Base-by-base conservation (phyloP, 306 rosid genomes). In the Notholithocarpus densiflorus region DNA sequence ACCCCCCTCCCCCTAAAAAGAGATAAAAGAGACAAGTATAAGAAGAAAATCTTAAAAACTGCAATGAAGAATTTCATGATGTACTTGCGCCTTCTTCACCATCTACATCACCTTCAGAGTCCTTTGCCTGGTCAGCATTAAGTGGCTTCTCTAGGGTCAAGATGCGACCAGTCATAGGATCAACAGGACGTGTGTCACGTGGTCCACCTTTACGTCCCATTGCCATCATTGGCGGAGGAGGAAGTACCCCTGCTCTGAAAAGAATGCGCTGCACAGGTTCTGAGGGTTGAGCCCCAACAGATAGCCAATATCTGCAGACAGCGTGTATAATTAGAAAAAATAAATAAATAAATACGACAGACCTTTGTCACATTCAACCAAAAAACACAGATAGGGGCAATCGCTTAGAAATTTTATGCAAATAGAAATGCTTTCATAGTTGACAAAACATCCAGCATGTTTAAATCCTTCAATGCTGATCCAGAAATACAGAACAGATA, bases 241-340 rank as follows among this genome's bases (percentile, higher is more conserved):
- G 97, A 34, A 95, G 81, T 56, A 92, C 0, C 56, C 98, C 98
- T 17, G 98, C 87, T 68, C 98, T 81, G 84, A 91, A 92, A 26
- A 92, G 90, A 79, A 95, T 81, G 48, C 92, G 91, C 83, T 92
- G 92, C 61, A 92, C 89, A 0, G 98, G 91, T 14, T 92, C 92
- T 0, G 98, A 95, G 34, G 98, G 97, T 82, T 95, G 98, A 83
- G 98, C 98, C 52, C 98, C 97, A 74, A 95, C 95, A 64, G 98
- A 95, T 27, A 95, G 89, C 98, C 98, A 94, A 83, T 95, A 95
- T 89, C 98, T 94, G 75, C 74, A 73, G 31, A 82, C 75, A 57
- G 5, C 4, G 57, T 0, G 52, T 8, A 51, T 61, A 66, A 73
- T 71, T n/a, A 13, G 55, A 6, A n/a, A 15, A 15, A 72, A 37